Conservation (phyloP, 2,329 filamentous ascomycete species). For the Aspergillus jensenii region DNA sequence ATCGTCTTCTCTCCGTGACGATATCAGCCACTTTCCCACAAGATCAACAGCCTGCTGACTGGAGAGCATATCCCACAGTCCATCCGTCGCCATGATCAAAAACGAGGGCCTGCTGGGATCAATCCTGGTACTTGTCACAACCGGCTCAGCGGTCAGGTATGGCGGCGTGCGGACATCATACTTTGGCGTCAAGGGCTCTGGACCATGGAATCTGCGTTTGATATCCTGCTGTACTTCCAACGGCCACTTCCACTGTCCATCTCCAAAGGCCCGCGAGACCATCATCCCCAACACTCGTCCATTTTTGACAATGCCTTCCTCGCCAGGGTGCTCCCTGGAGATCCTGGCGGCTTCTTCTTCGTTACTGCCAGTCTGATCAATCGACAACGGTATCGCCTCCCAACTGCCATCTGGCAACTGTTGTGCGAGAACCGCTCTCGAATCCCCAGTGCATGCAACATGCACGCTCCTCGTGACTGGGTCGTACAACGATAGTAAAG, state of each 20-base stretch:
- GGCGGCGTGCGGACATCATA: too few relatives aligned
- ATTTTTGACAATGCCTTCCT: constrained; percentile 50
- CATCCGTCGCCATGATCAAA: constrained; percentile 66
- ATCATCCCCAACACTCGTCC: constrained; percentile 63
- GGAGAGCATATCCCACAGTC: constrained; percentile 63
- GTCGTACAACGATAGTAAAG: too few relatives aligned
- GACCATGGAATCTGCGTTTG: constrained; percentile 18
- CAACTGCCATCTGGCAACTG: too few relatives aligned
- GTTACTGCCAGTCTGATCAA: too few relatives aligned
- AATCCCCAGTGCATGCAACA: too few relatives aligned
- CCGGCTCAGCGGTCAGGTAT: too few relatives aligned
- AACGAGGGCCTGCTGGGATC: constrained; percentile 53
- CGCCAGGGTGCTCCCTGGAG: too few relatives aligned
- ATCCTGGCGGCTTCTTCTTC: too few relatives aligned
- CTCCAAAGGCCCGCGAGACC: constrained; percentile 67
- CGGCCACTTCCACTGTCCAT: constrained; percentile 68
- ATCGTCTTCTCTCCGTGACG: constrained; percentile 32
- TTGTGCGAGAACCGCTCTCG: too few relatives aligned
- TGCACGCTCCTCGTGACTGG: too few relatives aligned
- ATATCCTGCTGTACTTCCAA: constrained; percentile 48
- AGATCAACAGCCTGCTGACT: constrained; percentile 59
- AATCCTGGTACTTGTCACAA: constrained; percentile 32
- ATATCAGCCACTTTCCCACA: constrained; percentile 55
- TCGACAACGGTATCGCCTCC: too few relatives aligned
- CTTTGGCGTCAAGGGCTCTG: too few relatives aligned